Conservation (phyloP, 768 basidiomycete species). For the Leccinum aurantiacum region DNA sequence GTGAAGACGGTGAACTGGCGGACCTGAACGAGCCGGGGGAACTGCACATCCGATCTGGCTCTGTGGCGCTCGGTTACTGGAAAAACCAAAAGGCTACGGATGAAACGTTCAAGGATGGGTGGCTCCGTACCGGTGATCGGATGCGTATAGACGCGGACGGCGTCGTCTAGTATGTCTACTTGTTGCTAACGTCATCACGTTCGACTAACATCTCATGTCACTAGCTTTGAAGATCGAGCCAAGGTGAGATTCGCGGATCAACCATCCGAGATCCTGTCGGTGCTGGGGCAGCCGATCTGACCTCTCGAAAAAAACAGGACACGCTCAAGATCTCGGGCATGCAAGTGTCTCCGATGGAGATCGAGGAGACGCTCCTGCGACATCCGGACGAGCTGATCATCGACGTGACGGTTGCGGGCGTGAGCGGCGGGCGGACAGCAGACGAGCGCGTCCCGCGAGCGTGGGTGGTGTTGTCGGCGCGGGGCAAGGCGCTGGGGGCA, state of each 20-base stretch:
- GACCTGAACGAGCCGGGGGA: slow-evolving; percentile 63
- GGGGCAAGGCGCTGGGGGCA: slow-evolving; percentile 51
- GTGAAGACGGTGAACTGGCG: slow-evolving; percentile 57
- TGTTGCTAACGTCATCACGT: background rate
- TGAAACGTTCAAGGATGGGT: slow-evolving; percentile 66
- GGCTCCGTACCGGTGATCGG: slow-evolving; percentile 74
- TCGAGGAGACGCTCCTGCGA: slow-evolving; percentile 62
- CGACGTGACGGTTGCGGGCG: slow-evolving; percentile 73
- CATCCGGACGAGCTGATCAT: slow-evolving; percentile 61
- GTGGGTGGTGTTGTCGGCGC: slow-evolving; percentile 67
- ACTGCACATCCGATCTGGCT: slow-evolving; percentile 55
- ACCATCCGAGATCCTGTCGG: background rate
- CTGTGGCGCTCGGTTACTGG: slow-evolving; percentile 69
- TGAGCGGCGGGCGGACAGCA: slow-evolving; percentile 63
- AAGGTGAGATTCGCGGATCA: slow-evolving; percentile 46
- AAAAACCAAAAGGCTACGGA: slow-evolving; percentile 64
- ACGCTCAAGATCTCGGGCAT: slow-evolving; percentile 77
- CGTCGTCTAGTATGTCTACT: slow-evolving; percentile 57
- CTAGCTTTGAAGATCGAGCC: slow-evolving; percentile 71
- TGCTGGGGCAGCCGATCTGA: background rate
- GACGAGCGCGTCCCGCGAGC: slow-evolving; percentile 78
- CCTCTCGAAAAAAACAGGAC: slow-evolving; percentile 46
- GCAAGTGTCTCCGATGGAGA: slow-evolving; percentile 80
- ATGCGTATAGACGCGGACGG: slow-evolving; percentile 61
- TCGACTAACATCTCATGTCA: background rate